Base-by-base conservation (phyloP, 1,139 yeast genomes). In the Pichia sp. region DNA sequence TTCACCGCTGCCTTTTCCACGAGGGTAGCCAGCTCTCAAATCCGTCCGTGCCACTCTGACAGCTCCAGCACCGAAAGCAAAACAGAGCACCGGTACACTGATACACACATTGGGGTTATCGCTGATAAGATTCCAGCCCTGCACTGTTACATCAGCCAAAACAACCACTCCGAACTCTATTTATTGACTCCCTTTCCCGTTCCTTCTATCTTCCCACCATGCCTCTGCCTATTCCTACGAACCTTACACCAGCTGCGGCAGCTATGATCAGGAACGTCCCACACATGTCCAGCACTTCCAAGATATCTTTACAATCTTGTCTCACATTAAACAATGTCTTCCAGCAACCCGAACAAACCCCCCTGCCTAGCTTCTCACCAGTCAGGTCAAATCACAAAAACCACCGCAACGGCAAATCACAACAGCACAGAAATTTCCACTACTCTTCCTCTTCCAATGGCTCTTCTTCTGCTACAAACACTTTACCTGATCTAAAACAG, bases 191-290 rank as follows among this genome's bases (percentile, higher is more conserved):
- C 18, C 30, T 3, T 14, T 5, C 6, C 30, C 18, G 14, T 9
- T 26, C 6, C 30, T 26, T 14, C 15, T 14, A 6, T 14, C 18
- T 6, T 14, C 26, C 24, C 45, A 39, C 22, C 19, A 39, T 42
- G 42, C 35, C 39, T 11, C 15, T 30, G 3, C 32, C 32, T 4
- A 7, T 32, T 31, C 26, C 36, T 26, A 25, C 46, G 22, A 25
- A 20, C 32, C 14, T 28, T 38, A 18, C 34, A 31, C 30, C 25
- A 18, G 39, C 28, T 17, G 36, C 45, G 7, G 35, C 39, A 17
- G 40, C 41, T 7, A 51, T 51, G 54, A 40, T 51, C 31, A 49
- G 51, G 36, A 51, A 47, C 41, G 52, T 51, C 11, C 54, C 50
- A 4, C 51, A 50, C 26, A 39, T 49, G 11, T 36, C 42, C 19